phyloP scores from a whole-genome alignment of 1,284 basidiomycete genomes.

The Ustilago lituana region DNA sequence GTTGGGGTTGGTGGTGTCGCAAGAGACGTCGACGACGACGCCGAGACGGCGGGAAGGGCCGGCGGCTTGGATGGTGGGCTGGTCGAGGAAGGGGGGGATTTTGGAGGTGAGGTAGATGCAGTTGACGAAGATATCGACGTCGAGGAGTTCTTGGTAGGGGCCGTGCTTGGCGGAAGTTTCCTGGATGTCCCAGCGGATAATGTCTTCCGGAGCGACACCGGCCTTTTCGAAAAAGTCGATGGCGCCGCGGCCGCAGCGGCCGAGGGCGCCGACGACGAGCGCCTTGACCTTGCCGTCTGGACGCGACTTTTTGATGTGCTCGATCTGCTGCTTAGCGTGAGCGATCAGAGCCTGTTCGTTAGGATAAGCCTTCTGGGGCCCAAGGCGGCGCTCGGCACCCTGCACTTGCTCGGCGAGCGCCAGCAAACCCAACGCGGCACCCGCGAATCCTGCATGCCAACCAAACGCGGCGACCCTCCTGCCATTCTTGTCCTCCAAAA shows the following conservation, averaged over 20 bases:
- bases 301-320: constrained; percentile 71
- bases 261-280: constrained; percentile 94
- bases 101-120: constrained; percentile 94
- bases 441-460: constrained; percentile 97
- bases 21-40: constrained; percentile 96
- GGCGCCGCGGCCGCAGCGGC: constrained; percentile 94
- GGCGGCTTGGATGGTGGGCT: constrained; percentile 78
- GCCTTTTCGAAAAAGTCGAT: constrained; percentile 94
- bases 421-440: constrained; percentile 90
- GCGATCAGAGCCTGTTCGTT: constrained; percentile 70
- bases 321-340: constrained; percentile 73
- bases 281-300: constrained; percentile 77
- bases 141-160: constrained; percentile 93
- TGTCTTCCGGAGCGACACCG: constrained; percentile 80
- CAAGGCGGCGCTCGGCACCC: constrained; percentile 42
- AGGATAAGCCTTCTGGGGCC: constrained; percentile 81
- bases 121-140: constrained; percentile 98
- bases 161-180: constrained; percentile 94
- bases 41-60: constrained; percentile 78
- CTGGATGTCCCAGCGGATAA: constrained; percentile 95
- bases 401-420: constrained; percentile 74
- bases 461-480: constrained; percentile 98
- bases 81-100: constrained; percentile 88
- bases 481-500: constrained; percentile 84
- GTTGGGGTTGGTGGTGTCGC: constrained; percentile 98